Percentiles rank a stretch among this genome's conserved stretches.
These are phyloP conservation scores for Prunus campanulata DNA, from an alignment of 306 rosid genomes.

Conservation along the genomic window DNA sequence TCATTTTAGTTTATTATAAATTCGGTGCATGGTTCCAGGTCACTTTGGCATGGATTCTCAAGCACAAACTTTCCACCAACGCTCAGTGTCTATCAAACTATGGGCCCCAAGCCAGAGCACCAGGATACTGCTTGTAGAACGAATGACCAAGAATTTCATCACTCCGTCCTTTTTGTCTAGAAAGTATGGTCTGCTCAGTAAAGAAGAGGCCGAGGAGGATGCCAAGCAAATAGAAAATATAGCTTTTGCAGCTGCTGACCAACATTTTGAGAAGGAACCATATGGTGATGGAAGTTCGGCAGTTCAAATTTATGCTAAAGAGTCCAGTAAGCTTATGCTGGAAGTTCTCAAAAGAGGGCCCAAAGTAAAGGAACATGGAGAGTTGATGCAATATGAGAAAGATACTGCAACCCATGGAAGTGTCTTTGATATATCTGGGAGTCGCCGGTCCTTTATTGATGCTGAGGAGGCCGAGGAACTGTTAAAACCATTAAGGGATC, in stretches of 20 bases:
- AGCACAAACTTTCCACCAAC: conserved; percentile 42
- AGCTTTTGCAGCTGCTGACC: conserved; percentile 64
- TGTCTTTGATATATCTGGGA: conserved; percentile 82
- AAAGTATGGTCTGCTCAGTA: conserved; percentile 73
- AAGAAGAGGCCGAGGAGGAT: conserved; percentile 73
- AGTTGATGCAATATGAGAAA: conserved; percentile 31
- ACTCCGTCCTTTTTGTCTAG: conserved; percentile 86
- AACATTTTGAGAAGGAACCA: conserved; percentile 75
- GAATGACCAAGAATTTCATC: conserved; percentile 71
- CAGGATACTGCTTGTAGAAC: conserved; percentile 64
- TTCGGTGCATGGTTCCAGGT: conserved; percentile 33
- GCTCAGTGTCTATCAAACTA: conserved; percentile 58
- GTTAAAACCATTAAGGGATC: conserved; percentile 52
- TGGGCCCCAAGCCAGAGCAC: conserved; percentile 94
- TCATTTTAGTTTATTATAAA: not conserved
- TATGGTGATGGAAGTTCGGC: conserved; percentile 86
- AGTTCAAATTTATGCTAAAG: conserved; percentile 85
- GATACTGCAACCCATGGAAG: conserved; percentile 31
- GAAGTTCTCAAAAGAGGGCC: conserved; percentile 83
- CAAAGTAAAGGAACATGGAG: conserved; percentile 51
- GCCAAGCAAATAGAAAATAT: conserved; percentile 59
- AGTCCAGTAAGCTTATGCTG: conserved; percentile 87
- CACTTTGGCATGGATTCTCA: conserved; percentile 56
- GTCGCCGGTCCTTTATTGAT: conserved; percentile 61
- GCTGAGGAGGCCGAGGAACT: conserved; percentile 70